Conservation (phyloP, 2,329 filamentous ascomycete species). For the Nemania sp. region DNA sequence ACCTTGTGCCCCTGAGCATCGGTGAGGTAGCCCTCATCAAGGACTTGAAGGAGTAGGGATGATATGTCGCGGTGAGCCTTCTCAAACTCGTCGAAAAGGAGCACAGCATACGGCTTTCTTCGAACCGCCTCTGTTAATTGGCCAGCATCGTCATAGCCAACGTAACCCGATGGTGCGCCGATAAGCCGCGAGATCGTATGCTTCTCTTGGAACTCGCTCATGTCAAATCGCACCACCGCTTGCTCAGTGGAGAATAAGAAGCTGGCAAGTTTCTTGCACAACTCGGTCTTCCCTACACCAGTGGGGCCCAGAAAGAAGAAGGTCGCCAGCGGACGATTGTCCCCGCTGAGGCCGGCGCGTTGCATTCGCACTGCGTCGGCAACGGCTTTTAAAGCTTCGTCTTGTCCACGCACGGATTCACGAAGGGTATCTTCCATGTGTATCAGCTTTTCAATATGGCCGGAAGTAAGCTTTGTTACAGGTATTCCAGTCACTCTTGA, state of each 20-base stretch:
- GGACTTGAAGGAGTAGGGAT: constrained; percentile 85
- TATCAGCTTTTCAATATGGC: constrained; percentile 92
- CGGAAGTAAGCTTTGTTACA: constrained; percentile 86
- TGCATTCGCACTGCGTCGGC: constrained; percentile 94
- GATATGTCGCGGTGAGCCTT: constrained; percentile 97
- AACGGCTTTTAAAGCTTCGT: constrained; percentile 89
- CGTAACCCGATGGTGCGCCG: constrained; percentile 89
- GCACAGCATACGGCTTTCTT: constrained; percentile 90
- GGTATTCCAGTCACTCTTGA: constrained; percentile 92
- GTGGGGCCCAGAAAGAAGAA: constrained; percentile 99
- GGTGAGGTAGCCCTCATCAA: constrained; percentile 95
- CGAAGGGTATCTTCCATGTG: constrained; percentile 92
- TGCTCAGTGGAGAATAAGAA: constrained; percentile 93
- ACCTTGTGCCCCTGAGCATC: constrained; percentile 96
- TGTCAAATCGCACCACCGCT: constrained; percentile 92
- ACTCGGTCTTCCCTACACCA: constrained; percentile 94
- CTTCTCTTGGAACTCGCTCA: constrained; percentile 97
- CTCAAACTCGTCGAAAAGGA: constrained; percentile 97
- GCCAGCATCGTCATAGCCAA: constrained; percentile 95
- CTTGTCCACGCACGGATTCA: constrained; percentile 85
- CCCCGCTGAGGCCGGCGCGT: constrained; percentile 85
- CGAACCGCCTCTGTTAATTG: constrained; percentile 95
- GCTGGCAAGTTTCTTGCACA: constrained; percentile 92
- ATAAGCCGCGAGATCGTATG: constrained; percentile 94
- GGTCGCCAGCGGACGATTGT: constrained; percentile 87